Base-by-base conservation (phyloP, 2,329 filamentous ascomycete genomes). In the Clarireedia monteithiana region DNA sequence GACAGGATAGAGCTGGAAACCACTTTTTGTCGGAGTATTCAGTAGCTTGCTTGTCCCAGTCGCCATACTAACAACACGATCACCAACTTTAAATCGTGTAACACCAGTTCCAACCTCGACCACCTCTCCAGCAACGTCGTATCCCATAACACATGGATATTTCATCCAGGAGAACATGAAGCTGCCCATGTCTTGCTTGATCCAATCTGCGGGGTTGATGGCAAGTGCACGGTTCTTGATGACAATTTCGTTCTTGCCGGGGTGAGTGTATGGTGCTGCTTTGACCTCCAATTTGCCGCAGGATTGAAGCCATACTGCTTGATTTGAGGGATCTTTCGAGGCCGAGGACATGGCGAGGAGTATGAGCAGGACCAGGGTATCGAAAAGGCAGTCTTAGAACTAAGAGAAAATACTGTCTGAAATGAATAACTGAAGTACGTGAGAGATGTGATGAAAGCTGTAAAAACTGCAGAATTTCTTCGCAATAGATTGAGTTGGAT, bases 61-160 rank as follows among this genome's bases (percentile, higher is more conserved):
- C n/a, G 64, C 60, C 7, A 62, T 56, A 17, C 64, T 66, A 54
- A 76, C 66, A 54, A 83, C 77, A 45, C 74, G 72, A 69, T 82
- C 79, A 56, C 81, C 80, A 50, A 72, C 68, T 65, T 75, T 72
- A 70, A 78, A 79, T 38, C 72, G 70, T 10, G 55, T 56, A 46
- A 62, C 56, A 3, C 36, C 48, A 58, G 73, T 64, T 30, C 80
- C 80, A 24, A 81, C 72, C 34, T 76, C 74, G 39, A 80, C 61
- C 46, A 83, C 73, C 56, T 75, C 75, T 42, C 81, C 80, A 3
- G 81, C 75, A 36, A 78, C 77, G 60, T 84, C 80, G 7, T 76
- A 80, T 17, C 72, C 74, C 2, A 77, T 71, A 14, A 82, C 62
- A 14, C 56, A 58, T 7, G 71, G 72, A 45, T 68, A 69, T 15